phyloP scores from a whole-genome alignment of 257 asterid species.

The Capsicum baccatum region DNA sequence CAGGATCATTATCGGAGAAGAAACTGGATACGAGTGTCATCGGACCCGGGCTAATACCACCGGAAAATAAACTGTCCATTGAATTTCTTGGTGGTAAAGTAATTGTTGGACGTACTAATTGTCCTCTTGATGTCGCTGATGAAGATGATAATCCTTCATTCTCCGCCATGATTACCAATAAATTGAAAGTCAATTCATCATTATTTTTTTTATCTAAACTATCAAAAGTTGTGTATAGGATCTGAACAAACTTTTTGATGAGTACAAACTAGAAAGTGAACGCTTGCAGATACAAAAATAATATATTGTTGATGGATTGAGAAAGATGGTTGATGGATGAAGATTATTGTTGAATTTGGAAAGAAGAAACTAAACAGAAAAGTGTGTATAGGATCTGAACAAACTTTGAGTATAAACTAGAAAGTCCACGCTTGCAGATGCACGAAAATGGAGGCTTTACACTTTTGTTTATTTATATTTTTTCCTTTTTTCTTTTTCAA shows the following conservation, averaged over 20 bases:
- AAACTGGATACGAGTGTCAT: constrained; percentile 75
- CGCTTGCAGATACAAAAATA: too few relatives aligned
- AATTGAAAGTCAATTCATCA: background rate
- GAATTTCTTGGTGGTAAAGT: constrained; percentile 57
- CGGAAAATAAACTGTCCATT: constrained; percentile 51
- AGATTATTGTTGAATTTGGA: too few relatives aligned
- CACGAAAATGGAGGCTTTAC: constrained; percentile 20
- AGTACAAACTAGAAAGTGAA: too few relatives aligned
- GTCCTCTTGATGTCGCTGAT: constrained; percentile 38
- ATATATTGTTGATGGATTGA: background rate
- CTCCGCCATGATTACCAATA: constrained; percentile 48
- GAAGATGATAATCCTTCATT: constrained; percentile 51
- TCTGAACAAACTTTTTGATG: background rate
- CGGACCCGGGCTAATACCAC: constrained; percentile 73
- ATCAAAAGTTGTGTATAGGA: background rate
- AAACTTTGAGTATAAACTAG: background rate
- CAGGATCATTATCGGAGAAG: constrained; percentile 74
- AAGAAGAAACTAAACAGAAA: background rate
- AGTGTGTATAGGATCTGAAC: constrained; percentile 19
- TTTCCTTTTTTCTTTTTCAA: background rate
- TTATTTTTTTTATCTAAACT: background rate
- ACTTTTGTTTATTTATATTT: background rate
- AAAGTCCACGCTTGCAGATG: constrained; percentile 29
- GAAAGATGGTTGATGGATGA: background rate
- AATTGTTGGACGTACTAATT: constrained; percentile 55